Conservation (phyloP, 2,329 filamentous ascomycete genomes). For the Fusarium nurragi region DNA sequence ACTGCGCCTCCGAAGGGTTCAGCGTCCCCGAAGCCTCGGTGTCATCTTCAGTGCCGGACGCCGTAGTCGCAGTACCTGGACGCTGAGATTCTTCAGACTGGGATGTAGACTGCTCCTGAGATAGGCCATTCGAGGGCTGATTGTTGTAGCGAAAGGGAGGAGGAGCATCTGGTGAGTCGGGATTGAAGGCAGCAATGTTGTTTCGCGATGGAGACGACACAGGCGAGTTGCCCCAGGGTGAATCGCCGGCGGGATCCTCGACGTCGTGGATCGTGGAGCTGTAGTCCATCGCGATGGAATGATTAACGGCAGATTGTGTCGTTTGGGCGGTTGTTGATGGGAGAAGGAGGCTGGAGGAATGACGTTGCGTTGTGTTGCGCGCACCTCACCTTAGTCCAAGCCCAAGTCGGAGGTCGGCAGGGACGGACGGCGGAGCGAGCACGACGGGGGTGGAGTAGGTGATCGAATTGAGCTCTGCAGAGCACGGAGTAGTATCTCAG, state of each 20-base stretch:
- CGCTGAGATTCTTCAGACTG: slow-evolving; percentile 55
- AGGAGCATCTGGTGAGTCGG: slow-evolving; percentile 51
- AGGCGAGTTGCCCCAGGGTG: slow-evolving; percentile 67
- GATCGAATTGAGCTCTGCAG: slow-evolving; percentile 16
- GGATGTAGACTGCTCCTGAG: slow-evolving; percentile 48
- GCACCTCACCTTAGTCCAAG: slow-evolving; percentile 13
- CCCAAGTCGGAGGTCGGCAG: slow-evolving; percentile 34
- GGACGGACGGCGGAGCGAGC: slow-evolving; percentile 26
- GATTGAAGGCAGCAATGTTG: slow-evolving; percentile 55
- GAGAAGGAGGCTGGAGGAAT: slow-evolving; percentile 32
- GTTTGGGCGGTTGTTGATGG: slow-evolving; percentile 21
- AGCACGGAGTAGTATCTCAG: neutral
- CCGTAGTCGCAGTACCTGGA: slow-evolving; percentile 59
- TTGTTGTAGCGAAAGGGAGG: slow-evolving; percentile 58
- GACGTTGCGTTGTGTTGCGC: slow-evolving; percentile 44
- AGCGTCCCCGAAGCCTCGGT: slow-evolving; percentile 48
- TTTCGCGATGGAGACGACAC: slow-evolving; percentile 60
- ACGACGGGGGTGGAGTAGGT: slow-evolving; percentile 25
- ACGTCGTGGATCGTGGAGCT: slow-evolving; percentile 64
- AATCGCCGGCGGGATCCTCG: slow-evolving; percentile 62
- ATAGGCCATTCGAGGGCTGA: slow-evolving; percentile 56
- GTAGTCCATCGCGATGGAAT: slow-evolving; percentile 63
- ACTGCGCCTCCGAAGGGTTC: slow-evolving; percentile 30
- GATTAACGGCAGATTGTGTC: slow-evolving; percentile 14
- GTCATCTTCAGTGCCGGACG: slow-evolving; percentile 55